Conservation (phyloP, 441 rosid species). For the Adansonia rubrostipa region DNA sequence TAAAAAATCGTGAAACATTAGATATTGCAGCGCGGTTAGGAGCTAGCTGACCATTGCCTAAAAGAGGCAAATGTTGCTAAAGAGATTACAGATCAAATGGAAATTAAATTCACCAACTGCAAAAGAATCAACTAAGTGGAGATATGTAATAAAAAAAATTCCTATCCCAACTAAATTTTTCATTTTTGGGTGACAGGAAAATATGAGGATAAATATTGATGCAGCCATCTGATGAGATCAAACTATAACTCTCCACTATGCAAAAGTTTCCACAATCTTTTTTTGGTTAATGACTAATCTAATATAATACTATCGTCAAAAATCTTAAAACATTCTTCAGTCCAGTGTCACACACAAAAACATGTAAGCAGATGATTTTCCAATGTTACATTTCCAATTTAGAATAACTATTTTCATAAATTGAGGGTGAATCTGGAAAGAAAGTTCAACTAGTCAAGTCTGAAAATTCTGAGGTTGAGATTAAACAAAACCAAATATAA, state of each 20-base stretch:
- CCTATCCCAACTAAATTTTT: not conserved
- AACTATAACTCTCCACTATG: slow-evolving; percentile 2
- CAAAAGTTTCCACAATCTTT: not conserved
- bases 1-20: not conserved
- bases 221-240: not conserved
- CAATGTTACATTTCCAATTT: not conserved
- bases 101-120: not conserved
- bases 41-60: not conserved
- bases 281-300: not conserved
- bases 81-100: not conserved
- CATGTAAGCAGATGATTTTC: not conserved
- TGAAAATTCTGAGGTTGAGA: not conserved
- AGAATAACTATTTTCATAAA: not conserved
- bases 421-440: not conserved
- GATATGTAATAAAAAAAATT: not conserved
- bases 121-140: not conserved
- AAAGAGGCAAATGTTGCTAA: not conserved
- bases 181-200: not conserved
- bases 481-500: not conserved
- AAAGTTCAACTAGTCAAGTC: not conserved
- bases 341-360: not conserved
- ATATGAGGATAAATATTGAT: not conserved
- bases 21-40: not conserved
- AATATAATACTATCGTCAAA: not conserved
- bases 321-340: not conserved